phyloP scores from a whole-genome alignment of 345 rosid genomes.

The Microcos paniculata region DNA sequence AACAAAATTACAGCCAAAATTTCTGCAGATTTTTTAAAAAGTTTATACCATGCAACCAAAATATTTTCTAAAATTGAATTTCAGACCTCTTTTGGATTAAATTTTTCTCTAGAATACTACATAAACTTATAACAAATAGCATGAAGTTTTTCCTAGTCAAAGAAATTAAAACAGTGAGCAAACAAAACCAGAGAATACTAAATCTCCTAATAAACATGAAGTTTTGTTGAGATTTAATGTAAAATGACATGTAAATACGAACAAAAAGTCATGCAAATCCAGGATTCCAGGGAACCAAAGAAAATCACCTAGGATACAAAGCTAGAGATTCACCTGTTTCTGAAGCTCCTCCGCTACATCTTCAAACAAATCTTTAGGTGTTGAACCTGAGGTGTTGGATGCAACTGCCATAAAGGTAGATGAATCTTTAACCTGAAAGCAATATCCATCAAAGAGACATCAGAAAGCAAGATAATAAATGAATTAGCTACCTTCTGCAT shows the following conservation, averaged over 20 bases:
- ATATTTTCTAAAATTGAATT: too few relatives aligned
- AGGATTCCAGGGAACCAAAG: neutral
- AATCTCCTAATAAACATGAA: neutral
- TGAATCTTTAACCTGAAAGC: constrained; percentile 68
- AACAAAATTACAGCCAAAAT: neutral
- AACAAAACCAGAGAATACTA: neutral
- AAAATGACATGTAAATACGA: neutral
- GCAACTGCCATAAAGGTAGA: constrained; percentile 68
- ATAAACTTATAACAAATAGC: neutral
- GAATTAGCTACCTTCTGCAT: constrained; percentile 3
- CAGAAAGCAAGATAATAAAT: neutral
- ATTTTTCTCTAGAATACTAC: neutral
- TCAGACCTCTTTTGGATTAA: neutral
- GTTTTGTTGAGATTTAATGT: neutral
- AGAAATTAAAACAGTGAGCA: neutral
- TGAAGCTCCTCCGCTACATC: constrained; percentile 82
- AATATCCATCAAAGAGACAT: constrained; percentile 15
- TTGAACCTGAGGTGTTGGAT: constrained; percentile 84
- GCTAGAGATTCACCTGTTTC: constrained; percentile 52
- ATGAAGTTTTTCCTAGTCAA: neutral
- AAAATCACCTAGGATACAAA: constrained; percentile 9
- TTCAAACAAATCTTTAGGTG: constrained; percentile 88
- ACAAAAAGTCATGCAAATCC: neutral
- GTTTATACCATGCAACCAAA: neutral
- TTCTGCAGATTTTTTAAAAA: neutral